These are phyloP conservation scores for Neonectria hederae DNA, from an alignment of 2,329 filamentous ascomycete species.

Conservation along the genomic window DNA sequence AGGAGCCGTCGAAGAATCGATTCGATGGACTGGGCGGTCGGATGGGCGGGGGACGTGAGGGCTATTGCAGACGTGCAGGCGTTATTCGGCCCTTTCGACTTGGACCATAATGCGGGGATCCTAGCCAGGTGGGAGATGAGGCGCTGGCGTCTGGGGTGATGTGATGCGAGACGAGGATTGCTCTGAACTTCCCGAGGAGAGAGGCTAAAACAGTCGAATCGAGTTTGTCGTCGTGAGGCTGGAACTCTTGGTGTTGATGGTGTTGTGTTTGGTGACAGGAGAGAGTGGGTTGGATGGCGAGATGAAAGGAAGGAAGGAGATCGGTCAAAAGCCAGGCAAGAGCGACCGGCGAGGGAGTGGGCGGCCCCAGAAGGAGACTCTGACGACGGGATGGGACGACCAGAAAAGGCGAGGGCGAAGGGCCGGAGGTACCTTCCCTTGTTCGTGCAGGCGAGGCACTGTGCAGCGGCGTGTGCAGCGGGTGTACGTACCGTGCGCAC, in stretches of 20 bases:
- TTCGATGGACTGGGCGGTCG: conserved; percentile 37
- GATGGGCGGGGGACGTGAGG: conserved; percentile 34
- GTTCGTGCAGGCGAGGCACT: conserved; percentile 11
- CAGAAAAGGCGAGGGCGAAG: conserved; percentile 19
- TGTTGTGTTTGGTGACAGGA: conserved; percentile 17
- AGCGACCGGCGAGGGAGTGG: conserved; percentile 14
- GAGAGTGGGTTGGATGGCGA: conserved; percentile 9
- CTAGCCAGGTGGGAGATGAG: conserved; percentile 26
- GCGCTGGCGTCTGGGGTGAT: conserved; percentile 17
- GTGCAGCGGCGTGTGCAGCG: conserved; percentile 17
- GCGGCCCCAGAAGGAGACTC: conserved; percentile 26
- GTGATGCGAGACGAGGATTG: conserved; percentile 8
- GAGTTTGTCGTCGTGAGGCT: conserved; percentile 14
- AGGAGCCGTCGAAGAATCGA: conserved; percentile 36
- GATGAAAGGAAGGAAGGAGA: conserved; percentile 13
- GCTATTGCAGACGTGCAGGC: conserved; percentile 44
- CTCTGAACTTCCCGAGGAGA: not conserved
- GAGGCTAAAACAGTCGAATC: not conserved
- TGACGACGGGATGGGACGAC: conserved; percentile 29
- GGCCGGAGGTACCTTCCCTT: conserved; percentile 18
- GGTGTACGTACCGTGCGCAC: conserved; percentile 7
- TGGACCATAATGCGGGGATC: conserved; percentile 47
- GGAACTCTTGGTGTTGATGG: not conserved
- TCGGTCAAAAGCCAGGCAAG: conserved; percentile 15
- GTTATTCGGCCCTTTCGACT: conserved; percentile 51